Evolutionary conservation across 1,284 basidiomycete species (phyloP), one percentile per base, ranked within the genome.

Genomic region (Puccinia triticina): DNA sequence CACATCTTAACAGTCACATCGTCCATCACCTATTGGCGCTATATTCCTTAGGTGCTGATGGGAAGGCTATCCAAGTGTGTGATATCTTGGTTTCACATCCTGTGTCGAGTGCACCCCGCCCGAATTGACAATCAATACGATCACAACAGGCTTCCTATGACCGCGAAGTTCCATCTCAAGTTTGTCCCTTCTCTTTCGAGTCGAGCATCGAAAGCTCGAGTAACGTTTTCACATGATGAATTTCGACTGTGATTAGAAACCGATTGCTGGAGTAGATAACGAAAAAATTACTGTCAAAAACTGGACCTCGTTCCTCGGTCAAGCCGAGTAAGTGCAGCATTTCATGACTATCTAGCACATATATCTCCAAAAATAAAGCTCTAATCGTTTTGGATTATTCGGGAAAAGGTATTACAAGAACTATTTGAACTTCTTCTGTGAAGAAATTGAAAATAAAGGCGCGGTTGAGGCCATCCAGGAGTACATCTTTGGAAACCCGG

Each of bases 11-110:
- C 18, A 81, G 78, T 64, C 78, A 81, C 69, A 81, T 81, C 8
- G 78, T 53, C 32, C 78, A 81, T 64, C 78, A 81, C 66, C 1
- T 73, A 12, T 73, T 81, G 29, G 78, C 78, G 11, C 37, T 73
- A n/a, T 81, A 81, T 50, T 53, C 78, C 1, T 43, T 81, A 26
- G 78, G 78, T 34, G 78, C 78, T 59, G 46, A 69, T 57, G 32
- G 29, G 26, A 48, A 53, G 23, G 32, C 29, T 2, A 73, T 81
- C 69, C 71, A 81, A 69, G 78, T 81, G 21, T 26, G 69, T 81
- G 21, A 18, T 32, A 72, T 34, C 3, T 72, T 48, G 23, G 32
- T n/a, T 72, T 16, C 14, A 14, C 26, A 34, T 32, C 7, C 34
- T 34, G 1, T 59, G n/a, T 29, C n/a, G 10, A 32, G 32, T 40